Base-by-base conservation (phyloP, 164 flowering plant species). In the grape (Vitis vinifera) region DNA sequence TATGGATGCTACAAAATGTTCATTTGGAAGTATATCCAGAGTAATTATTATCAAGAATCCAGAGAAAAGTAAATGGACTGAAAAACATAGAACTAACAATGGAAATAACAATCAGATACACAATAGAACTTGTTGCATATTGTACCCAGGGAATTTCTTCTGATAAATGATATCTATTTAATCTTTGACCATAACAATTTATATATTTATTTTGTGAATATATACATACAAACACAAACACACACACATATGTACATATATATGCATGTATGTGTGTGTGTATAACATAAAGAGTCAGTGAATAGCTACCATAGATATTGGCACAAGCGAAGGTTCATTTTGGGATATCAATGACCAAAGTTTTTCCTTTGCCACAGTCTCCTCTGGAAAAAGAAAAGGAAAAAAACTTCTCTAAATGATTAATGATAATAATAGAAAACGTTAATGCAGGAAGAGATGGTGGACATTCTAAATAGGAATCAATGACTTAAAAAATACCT, bases 311-410 rank as follows among this genome's bases (percentile, higher is more conserved):
- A 87, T 70, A 14, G 97, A 75, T 70, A 85, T 55, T 15, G 92
- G 85, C 53, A 96, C 79, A 65, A 93, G 75, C 3, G 97, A 83
- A 47, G 99, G 88, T 71, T 96, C 99, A 81, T 85, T 91, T 74
- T 92, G 97, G 71, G 87, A 80, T 70, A 93, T 76, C 79, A 93
- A 77, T 31, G 80, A 76, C 99, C 98, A 96, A 48, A 96, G 82
- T 78, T 85, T 93, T 75, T 96, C 99, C 82, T 89, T 93, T 44
- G 80, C 70, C 69, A 93, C 48, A 52, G 81, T 74, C 73, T 93
- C 99, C 82, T 91, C 98, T 93, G 86, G 2, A 71, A 67, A 57
- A 78, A 27, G 62, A 53, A 10, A 51, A 60, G 56, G 47, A 19
- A 29, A 57, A 64, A 44, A 37, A 37, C 44, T 37, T 37, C 44